phyloP scores from a whole-genome alignment of 2,329 filamentous ascomycete genomes.

The Paecilomyces niveus region DNA sequence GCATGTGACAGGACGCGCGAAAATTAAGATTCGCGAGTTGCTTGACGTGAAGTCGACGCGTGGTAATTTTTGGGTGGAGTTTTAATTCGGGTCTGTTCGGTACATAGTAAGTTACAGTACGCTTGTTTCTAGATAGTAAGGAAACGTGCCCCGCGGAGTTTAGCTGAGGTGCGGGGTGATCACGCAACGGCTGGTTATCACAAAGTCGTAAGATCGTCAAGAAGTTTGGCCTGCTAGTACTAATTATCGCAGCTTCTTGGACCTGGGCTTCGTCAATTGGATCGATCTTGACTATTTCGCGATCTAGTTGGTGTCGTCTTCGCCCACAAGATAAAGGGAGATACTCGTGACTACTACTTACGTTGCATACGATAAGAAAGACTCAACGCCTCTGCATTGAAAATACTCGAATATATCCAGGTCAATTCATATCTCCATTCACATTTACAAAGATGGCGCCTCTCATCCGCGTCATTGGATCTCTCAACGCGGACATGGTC shows the following conservation, averaged over 20 bases:
- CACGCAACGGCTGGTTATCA: not conserved
- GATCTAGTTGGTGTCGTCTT: not conserved
- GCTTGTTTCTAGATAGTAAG: not conserved
- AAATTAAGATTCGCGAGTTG: too few species aligned
- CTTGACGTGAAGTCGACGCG: not conserved
- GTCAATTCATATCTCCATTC: constrained; percentile 2
- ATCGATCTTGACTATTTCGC: not conserved
- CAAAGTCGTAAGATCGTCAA: not conserved
- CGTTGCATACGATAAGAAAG: not conserved
- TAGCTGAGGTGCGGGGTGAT: not conserved
- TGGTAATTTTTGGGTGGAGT: not conserved
- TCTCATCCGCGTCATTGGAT: constrained; percentile 76
- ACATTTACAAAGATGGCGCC: constrained; percentile 28
- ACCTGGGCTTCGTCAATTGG: not conserved
- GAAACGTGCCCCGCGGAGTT: not conserved
- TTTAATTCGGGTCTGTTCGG: not conserved
- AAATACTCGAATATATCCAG: not conserved
- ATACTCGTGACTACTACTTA: not conserved
- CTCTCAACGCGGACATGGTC: constrained; percentile 90
- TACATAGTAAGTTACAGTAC: not conserved
- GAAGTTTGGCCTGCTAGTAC: not conserved
- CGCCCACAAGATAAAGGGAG: not conserved
- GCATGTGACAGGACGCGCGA: too few species aligned
- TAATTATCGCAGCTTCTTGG: not conserved
- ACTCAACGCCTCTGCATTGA: not conserved